Evolutionary conservation across 768 basidiomycete species (phyloP), one percentile per base, ranked within the genome.

Genomic region (Pleurotus citrinopileatus): DNA sequence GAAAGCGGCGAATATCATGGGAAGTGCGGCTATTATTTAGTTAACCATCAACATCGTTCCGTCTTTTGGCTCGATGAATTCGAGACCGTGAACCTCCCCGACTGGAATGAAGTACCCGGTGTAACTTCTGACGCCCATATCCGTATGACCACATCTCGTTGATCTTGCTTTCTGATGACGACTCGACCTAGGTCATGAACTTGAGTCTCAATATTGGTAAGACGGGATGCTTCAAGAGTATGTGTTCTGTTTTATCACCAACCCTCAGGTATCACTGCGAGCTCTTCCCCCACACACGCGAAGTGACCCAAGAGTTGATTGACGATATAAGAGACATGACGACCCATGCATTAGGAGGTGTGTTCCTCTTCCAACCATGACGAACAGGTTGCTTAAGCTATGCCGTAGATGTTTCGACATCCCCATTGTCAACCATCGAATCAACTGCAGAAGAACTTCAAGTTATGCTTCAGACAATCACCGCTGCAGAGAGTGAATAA

Each of bases 11-110:
- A 58, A 2, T 63, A 63, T 1, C 53, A 58, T 19, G 27, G 47
- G 9, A 26, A 61, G n/a, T 75, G 72, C 55, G 63, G 69, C n/a
- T 82, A 81, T 60, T 82, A 80, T 58, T 73, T 73, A 52, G 75
- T 70, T 25, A 66, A 72, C 53, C 71, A 72, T 28, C 12, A 53
- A 1, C 59, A 61, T 3, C 65, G 74, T 36, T 58, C 62, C 26
- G 50, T 79, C 9, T 79, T 80, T 57, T 80, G 78, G 78, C 43
- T 78, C 19, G 66, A 77, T 22, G 58, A 62, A 1, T 74, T 67
- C 57, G 59, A 69, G 0, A 64, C 65, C 3, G 42, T 38, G 59
- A 10, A 23, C 36, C 9, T 27, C 17, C 45, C 45, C 6, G 45
- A 47, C 22, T 47, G 45, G 45, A 47, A 47, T 22, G 45, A 47